Conservation (phyloP, 2,329 filamentous ascomycete genomes). For the Cryphonectria carpinicola region DNA sequence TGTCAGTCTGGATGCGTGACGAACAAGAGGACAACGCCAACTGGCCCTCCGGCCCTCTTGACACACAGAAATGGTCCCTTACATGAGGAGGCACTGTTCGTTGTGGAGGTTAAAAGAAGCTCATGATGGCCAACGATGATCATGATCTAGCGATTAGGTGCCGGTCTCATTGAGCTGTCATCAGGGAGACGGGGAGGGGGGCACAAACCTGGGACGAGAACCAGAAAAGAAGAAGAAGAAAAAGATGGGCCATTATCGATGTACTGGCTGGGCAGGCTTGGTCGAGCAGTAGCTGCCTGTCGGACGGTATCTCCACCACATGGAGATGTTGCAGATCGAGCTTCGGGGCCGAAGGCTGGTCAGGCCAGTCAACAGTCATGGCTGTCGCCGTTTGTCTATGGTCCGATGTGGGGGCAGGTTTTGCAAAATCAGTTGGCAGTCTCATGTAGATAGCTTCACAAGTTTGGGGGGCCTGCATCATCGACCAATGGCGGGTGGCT, state of each 20-base stretch:
- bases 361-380: neutral
- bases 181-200: neutral
- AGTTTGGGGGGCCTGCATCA: neutral
- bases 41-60: neutral
- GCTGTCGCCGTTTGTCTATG: neutral
- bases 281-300: neutral
- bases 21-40: neutral
- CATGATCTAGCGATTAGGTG: neutral
- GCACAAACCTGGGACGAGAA: neutral
- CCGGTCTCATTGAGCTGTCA: neutral
- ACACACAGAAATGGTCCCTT: conserved; percentile 12
- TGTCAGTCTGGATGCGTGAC: neutral
- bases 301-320: neutral
- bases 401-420: neutral
- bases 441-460: conserved; percentile 4
- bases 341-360: neutral
- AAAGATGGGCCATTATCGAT: neutral
- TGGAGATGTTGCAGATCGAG: conserved; percentile 1
- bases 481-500: neutral
- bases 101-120: neutral
- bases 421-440: conserved; percentile 8
- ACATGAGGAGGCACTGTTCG: neutral
- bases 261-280: neutral
- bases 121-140: neutral
- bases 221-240: neutral